Evolutionary conservation across 2,329 filamentous ascomycete genomes (phyloP), one percentile per base, ranked within the genome.

Genomic region (Delphinella strobiligena): DNA sequence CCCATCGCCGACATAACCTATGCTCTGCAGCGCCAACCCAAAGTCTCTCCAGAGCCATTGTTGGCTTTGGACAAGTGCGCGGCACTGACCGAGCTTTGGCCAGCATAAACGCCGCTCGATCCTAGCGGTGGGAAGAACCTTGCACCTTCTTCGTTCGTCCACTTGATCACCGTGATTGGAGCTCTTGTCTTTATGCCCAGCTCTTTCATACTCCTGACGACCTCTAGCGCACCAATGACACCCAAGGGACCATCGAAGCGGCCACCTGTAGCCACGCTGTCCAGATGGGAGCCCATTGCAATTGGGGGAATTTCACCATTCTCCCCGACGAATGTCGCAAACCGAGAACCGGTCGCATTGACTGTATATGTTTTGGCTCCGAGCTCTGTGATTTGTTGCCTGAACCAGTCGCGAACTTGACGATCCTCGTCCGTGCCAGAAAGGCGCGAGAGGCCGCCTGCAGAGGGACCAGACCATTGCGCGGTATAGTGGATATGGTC

Each of bases 1-100:
- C 8, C 49, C 58, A 4, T 41, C 31, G 2, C 59, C 56, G 1
- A 57, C 45, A 37, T 61, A 61, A 1, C 52, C 53, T 16, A 57
- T 60, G 1, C 51, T 33, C 18, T 50, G 36, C 5, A 62, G 33
- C 7, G 55, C 59, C 5, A 49, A 38, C 18, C 51, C 37, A 61
- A 34, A 45, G 36, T 48, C 24, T 43, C 43, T 18, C 41, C 45
- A 18, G 42, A 41, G 10, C 47, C 49, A 22, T 47, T 42, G 17
- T 45, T 45, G 29, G 58, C 55, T 27, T 45, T 44, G 10, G 47
- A 48, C 3, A 43, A 44, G 44, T 55, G 54, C 19, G 55, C 58
- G 3, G 50, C 45, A 17, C 52, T 42, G 1, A 61, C 34, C 7
- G 38, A 34, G 24, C 27, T 31, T 22, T 38, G 29, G 5, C 50